These are phyloP conservation scores for Jackrogersella multiformis DNA, from an alignment of 495 filamentous ascomycete genomes.

Conservation along the genomic window DNA sequence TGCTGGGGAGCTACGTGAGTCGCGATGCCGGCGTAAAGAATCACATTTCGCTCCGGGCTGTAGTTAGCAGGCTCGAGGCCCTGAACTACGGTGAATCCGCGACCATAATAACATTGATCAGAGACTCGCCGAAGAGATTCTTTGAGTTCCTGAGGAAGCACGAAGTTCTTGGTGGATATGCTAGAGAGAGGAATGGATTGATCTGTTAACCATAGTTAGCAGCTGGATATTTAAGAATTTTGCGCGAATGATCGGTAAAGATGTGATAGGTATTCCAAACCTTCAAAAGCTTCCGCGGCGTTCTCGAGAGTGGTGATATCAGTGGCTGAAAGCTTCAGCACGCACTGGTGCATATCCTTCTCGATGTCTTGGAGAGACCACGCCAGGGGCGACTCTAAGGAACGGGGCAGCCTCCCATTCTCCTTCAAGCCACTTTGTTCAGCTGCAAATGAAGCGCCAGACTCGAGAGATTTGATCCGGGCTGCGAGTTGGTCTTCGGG, in stretches of 20 bases:
- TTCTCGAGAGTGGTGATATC: slow-evolving; percentile 3
- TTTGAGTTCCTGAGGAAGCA: neutral
- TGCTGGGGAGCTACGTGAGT: slow-evolving; percentile 2
- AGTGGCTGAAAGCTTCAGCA: slow-evolving; percentile 2
- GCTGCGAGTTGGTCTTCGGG: slow-evolving; percentile 3
- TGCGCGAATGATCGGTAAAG: too few relatives aligned
- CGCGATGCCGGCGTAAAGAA: slow-evolving; percentile 3
- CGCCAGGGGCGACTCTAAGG: neutral
- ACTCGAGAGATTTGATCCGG: slow-evolving; percentile 4
- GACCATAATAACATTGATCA: slow-evolving; percentile 1
- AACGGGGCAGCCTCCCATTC: slow-evolving; percentile 5
- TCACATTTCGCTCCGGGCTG: neutral
- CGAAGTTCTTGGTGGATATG: slow-evolving; percentile 10
- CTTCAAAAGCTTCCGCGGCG: neutral
- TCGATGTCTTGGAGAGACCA: slow-evolving; percentile 4
- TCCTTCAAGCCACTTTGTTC: neutral
- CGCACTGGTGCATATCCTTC: neutral
- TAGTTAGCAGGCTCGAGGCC: neutral
- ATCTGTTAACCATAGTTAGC: neutral
- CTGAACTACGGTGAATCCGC: slow-evolving; percentile 4
- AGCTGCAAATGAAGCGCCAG: neutral
- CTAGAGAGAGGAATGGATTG: neutral
- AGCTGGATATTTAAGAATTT: neutral
- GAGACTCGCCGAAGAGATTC: slow-evolving; percentile 3
- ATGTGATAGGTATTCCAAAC: neutral